Percentiles rank a stretch among this genome's conserved stretches.
phyloP scores from a whole-genome alignment of 768 basidiomycete species.

The Pholiota microspora region DNA sequence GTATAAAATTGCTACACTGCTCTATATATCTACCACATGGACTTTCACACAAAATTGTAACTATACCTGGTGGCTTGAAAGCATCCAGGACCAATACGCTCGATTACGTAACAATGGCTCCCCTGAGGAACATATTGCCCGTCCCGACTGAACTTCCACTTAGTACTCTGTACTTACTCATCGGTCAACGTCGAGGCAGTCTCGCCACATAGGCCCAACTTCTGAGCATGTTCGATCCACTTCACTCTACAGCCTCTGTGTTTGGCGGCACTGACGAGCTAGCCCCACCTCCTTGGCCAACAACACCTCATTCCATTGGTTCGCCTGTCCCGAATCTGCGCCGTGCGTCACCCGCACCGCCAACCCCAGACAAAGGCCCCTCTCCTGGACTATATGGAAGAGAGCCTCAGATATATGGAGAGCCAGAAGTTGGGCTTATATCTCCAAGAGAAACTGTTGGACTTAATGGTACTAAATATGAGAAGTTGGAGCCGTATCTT shows the following conservation, averaged over 20 bases:
- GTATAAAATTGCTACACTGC: not conserved
- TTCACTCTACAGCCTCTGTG: constrained; percentile 51
- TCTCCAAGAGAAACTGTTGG: constrained; percentile 66
- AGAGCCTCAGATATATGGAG: constrained; percentile 85
- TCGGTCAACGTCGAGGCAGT: not conserved
- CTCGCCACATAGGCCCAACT: not conserved
- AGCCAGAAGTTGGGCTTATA: constrained; percentile 79
- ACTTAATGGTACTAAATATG: constrained; percentile 69
- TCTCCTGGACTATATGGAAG: constrained; percentile 65
- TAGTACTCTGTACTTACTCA: too few relatives aligned
- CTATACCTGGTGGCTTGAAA: too few relatives aligned
- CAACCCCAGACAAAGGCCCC: constrained; percentile 51
- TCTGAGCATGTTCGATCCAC: constrained; percentile 66
- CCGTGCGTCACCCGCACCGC: constrained; percentile 53
- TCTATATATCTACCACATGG: not conserved
- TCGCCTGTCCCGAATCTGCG: constrained; percentile 72
- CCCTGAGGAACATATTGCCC: not conserved
- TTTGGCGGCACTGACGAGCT: constrained; percentile 50
- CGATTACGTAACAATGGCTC: not conserved
- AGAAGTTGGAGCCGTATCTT: constrained; percentile 81
- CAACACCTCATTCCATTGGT: constrained; percentile 72
- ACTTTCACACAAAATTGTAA: not conserved
- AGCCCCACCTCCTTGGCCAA: constrained; percentile 70
- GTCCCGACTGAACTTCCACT: not conserved
- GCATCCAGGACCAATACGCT: not conserved